Evolutionary conservation across 2,329 filamentous ascomycete genomes (phyloP), one percentile per base, ranked within the genome.

Genomic region (Aureobasidium sp.): DNA sequence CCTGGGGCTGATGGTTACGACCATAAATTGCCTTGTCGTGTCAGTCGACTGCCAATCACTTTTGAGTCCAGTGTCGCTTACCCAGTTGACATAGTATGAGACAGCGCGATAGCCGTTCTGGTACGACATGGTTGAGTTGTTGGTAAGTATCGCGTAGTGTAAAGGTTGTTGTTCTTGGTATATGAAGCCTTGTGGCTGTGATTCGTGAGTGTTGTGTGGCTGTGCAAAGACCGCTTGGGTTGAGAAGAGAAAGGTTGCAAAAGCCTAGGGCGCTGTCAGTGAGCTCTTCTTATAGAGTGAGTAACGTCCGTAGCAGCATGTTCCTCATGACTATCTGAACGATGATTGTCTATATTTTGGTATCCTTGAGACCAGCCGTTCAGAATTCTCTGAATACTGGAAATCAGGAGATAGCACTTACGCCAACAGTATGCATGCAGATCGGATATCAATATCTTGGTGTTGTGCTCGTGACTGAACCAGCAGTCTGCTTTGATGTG

Each of bases 1-100:
- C 86, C 71, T 95, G 88, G 0, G 92, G 92, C n/a, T 86, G 83
- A 72, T 94, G 88, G 69, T 93, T 88, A 61, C 92, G 86, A 43
- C 80, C 90, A 74, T 97, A 97, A 68, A 96, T 93, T 66, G 89
- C 90, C 90, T 81, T 39, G 12, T 6, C 6, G 2, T 36, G 29
- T 67, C 39, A 69, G 65, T 36, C 9, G 50, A n/a, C 27, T 32
- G 29, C 32, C 13, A 27, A 27, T 1, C 4, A 47, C 27, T 7
- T 13, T 62, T 13, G n/a, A 15, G 3, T 34, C 17, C 13, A 24
- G 20, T 34, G 50, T 0, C 36, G 17, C 13, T 29, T 67, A 74
- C 73, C 83, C 87, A 90, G 74, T 90, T 89, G 64, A 88, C 85
- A 69, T 84, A 91, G 76, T 90, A 91, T 39, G 84, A 87, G 26